A percentile compares a stretch with the other conserved stretches of the same genome.
Conservation (phyloP, 2,329 filamentous ascomycete species). For the Epichloe aotearoae region DNA sequence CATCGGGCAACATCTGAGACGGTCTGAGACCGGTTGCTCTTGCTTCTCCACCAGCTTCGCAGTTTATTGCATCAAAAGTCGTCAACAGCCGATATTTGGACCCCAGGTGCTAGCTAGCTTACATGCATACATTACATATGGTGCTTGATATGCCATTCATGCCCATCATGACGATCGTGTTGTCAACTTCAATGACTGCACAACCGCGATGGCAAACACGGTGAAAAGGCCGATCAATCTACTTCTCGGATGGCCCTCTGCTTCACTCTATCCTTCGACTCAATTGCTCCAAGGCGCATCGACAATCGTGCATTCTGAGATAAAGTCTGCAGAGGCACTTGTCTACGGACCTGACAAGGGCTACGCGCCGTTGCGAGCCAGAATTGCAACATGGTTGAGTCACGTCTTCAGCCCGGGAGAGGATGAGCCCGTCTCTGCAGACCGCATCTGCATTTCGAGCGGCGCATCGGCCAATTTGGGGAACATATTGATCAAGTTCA, state of each 20-base stretch:
- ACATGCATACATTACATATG: too few species aligned
- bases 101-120: too few species aligned
- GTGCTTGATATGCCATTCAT: too few species aligned
- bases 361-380: slow-evolving; percentile 52
- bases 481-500: slow-evolving; percentile 64
- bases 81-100: too few species aligned
- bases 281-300: slow-evolving; percentile 24
- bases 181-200: not conserved
- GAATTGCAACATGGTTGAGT: slow-evolving; percentile 58
- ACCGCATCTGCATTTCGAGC: slow-evolving; percentile 66
- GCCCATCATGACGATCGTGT: not conserved
- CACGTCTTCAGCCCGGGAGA: slow-evolving; percentile 10
- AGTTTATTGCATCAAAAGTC: too few species aligned
- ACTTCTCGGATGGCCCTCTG: slow-evolving; percentile 54
- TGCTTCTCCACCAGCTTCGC: too few species aligned
- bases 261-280: slow-evolving; percentile 39
- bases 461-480: slow-evolving; percentile 77
- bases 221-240: slow-evolving; percentile 42
- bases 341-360: slow-evolving; percentile 72
- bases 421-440: slow-evolving; percentile 10
- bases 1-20: too few species aligned
- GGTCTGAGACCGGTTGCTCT: too few species aligned
- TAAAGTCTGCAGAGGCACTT: slow-evolving; percentile 23
- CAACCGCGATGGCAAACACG: not conserved
- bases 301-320: slow-evolving; percentile 43